phyloP scores from a whole-genome alignment of 352 stramenopile genomes.

The Pythium phragmitis region DNA sequence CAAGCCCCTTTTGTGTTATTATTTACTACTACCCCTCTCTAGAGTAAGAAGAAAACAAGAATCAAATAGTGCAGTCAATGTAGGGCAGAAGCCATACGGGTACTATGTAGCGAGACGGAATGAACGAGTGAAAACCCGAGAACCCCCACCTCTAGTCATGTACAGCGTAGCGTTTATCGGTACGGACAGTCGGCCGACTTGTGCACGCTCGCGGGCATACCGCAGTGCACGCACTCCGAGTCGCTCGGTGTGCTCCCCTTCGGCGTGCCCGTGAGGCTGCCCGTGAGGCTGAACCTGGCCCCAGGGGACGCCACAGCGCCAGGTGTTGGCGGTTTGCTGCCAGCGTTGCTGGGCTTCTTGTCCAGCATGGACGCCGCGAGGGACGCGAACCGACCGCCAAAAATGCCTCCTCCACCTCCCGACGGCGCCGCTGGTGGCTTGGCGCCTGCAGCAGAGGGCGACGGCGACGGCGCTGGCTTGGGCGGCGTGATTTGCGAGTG shows the following conservation, averaged over 20 bases:
- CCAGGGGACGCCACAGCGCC: constrained; percentile 26
- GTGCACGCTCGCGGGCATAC: constrained; percentile 43
- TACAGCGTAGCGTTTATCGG: constrained; percentile 25
- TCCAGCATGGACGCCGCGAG: constrained; percentile 52
- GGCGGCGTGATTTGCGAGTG: constrained; percentile 33
- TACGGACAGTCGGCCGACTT: constrained; percentile 55
- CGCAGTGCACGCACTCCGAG: constrained; percentile 45
- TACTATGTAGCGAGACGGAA: constrained; percentile 5
- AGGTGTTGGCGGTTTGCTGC: constrained; percentile 10
- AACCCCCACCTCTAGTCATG: neutral
- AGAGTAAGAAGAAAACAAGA: constrained; percentile 1
- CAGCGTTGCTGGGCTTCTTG: constrained; percentile 35
- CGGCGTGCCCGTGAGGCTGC: constrained; percentile 17
- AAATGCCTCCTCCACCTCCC: constrained; percentile 22
- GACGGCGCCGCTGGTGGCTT: constrained; percentile 35
- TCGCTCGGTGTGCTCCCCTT: constrained; percentile 17
- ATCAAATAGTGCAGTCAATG: too few relatives aligned
- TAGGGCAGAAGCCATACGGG: neutral
- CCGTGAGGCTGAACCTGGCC: constrained; percentile 26
- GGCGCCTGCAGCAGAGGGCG: constrained; percentile 6
- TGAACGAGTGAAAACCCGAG: neutral
- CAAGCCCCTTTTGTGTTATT: constrained; percentile 17
- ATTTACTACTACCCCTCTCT: constrained; percentile 22
- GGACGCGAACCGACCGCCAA: constrained; percentile 62
- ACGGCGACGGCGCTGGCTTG: constrained; percentile 13